Evolutionary conservation across 176 grass and related monocot genomes (phyloP).

Genomic region (Thalia dealbata): DNA sequence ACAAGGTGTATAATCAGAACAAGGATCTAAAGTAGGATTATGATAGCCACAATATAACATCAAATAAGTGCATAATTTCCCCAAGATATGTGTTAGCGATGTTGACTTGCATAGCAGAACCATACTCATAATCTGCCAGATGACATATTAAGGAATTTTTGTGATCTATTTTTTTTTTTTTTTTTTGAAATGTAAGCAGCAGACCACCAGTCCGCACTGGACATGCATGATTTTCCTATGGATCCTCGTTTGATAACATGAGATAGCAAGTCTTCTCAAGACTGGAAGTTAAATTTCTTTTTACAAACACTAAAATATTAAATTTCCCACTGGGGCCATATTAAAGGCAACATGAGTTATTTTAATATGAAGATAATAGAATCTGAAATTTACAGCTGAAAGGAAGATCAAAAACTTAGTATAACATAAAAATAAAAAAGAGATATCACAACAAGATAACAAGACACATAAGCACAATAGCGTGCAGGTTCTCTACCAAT

Average conservation of each 20-base stretch:
- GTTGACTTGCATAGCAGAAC: not conserved
- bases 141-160: not conserved
- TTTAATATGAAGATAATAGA: not conserved
- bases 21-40: slow-evolving; percentile 5
- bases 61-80: not conserved
- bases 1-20: slow-evolving; percentile 24
- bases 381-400: not conserved
- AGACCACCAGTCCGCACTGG: not conserved
- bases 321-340: not conserved
- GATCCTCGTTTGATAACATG: not conserved
- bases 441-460: not conserved
- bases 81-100: not conserved
- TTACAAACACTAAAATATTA: too few relatives aligned
- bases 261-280: not conserved
- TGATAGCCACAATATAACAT: not conserved
- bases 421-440: not conserved
- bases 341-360: not conserved
- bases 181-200: not conserved
- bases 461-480: not conserved
- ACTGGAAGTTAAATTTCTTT: not conserved
- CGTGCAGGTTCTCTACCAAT: not conserved
- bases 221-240: not conserved
- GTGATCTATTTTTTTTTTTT: not conserved
- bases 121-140: not conserved
- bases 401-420: not conserved